A percentile compares a stretch with the other conserved stretches of the same genome.
phyloP scores from a whole-genome alignment of 768 basidiomycete species.

The Ramaria rubella region DNA sequence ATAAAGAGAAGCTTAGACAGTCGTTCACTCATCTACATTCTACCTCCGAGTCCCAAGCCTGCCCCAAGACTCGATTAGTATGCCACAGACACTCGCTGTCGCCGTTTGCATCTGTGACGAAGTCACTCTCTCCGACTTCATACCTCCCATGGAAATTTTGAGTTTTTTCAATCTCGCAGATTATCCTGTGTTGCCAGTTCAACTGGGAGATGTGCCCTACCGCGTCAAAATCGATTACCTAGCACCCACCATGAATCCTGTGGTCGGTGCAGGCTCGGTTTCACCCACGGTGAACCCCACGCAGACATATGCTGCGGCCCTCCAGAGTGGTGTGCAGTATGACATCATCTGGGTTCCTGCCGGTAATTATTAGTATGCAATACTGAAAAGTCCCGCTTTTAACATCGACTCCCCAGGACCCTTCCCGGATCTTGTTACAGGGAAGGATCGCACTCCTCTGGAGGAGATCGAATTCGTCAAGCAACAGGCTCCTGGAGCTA shows the following conservation, averaged over 20 bases:
- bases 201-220: background rate
- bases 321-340: slow-evolving; percentile 20
- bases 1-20: too few species aligned
- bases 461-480: slow-evolving; percentile 17
- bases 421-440: slow-evolving; percentile 9
- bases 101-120: slow-evolving; percentile 4
- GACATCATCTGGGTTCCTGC: slow-evolving; percentile 28
- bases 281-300: slow-evolving; percentile 13
- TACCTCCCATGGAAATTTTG: slow-evolving; percentile 6
- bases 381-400: too few species aligned
- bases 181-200: background rate
- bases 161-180: background rate
- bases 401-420: slow-evolving; percentile 9
- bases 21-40: too few species aligned
- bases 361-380: slow-evolving; percentile 14
- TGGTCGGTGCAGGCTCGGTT: background rate
- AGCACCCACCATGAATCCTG: background rate
- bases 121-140: slow-evolving; percentile 1
- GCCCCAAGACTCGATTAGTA: too few species aligned
- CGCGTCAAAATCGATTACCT: background rate
- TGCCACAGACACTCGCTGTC: slow-evolving; percentile 3
- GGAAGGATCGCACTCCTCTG: slow-evolving; percentile 14
- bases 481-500: slow-evolving; percentile 4
- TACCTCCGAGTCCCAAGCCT: too few species aligned
- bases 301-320: slow-evolving; percentile 21